These are phyloP conservation scores for Metarhizium guizhouense DNA, from an alignment of 2,329 filamentous ascomycete genomes.

Conservation along the genomic window DNA sequence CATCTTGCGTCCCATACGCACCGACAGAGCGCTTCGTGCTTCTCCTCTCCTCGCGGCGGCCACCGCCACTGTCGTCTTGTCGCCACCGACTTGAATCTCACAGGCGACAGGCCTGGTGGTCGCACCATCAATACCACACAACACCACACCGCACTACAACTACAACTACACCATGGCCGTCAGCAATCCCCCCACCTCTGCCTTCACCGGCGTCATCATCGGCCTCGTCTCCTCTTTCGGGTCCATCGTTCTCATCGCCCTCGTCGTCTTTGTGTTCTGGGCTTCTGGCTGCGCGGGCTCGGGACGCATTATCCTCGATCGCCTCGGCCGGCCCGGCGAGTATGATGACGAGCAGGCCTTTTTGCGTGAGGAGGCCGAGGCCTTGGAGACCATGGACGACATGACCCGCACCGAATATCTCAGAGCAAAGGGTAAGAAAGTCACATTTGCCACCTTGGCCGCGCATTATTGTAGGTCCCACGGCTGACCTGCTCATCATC, in stretches of 20 bases:
- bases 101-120: not conserved
- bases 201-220: slow-evolving; percentile 75
- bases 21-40: not conserved
- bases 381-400: slow-evolving; percentile 92
- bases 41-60: not conserved
- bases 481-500: slow-evolving; percentile 6
- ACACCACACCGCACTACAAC: not conserved
- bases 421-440: slow-evolving; percentile 74
- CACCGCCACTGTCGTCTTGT: slow-evolving; percentile 3
- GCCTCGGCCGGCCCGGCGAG: slow-evolving; percentile 86
- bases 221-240: slow-evolving; percentile 91
- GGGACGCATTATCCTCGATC: slow-evolving; percentile 86
- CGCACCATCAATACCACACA: not conserved
- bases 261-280: slow-evolving; percentile 88
- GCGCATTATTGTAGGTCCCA: not conserved
- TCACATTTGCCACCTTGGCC: not conserved
- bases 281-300: slow-evolving; percentile 61
- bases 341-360: slow-evolving; percentile 98
- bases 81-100: not conserved
- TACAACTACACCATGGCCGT: slow-evolving; percentile 10
- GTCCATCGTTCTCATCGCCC: slow-evolving; percentile 73
- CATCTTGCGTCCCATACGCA: not conserved
- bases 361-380: slow-evolving; percentile 86
- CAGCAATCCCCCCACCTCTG: slow-evolving; percentile 31
- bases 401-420: slow-evolving; percentile 83